Base-by-base conservation (phyloP, 2,329 filamentous ascomycete genomes). In the Arthrobotrys iridis region DNA sequence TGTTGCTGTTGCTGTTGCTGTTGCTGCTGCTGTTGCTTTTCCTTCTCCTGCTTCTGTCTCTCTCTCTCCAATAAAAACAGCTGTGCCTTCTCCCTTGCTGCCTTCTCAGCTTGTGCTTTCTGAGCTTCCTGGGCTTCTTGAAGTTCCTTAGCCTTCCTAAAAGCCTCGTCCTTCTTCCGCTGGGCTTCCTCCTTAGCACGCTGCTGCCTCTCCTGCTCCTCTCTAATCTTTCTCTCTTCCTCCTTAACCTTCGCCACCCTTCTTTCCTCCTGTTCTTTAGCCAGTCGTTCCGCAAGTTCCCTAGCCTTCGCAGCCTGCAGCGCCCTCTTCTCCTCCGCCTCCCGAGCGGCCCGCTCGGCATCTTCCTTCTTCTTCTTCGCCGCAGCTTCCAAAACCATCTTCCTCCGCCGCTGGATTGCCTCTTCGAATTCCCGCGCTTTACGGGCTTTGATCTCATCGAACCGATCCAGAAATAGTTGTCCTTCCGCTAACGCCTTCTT, bases 21-120 rank as follows among this genome's bases (percentile, higher is more conserved):
- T 22, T 66, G 41, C 18, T 63, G n/a, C 18, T 22, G 20, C 35
- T 58, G 30, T 6, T 40, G 46, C 15, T 64, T 50, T 18, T 41
- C 52, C 15, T 73, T 57, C n/a, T 73, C 60, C 7, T 18, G 48
- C 41, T 52, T 43, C 26, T 40, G 45, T 2, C 37, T 43, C 37
- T 74, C 45, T 18, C 28, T 46, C 35, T 68, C 68, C 28, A 50
- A 11, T 13, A 40, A 11, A 15, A 33, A 48, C 28, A 8, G 30
- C 18, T 40, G 41, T 3, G 45, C 45, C 18, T 64, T 48, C 24
- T 55, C 22, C 26, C 30, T 41, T 7, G 30, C 37, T 18, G 43
- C 59, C 26, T 22, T n/a, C 15, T 40, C 50, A 33, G 18, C 37
- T 24, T 52, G 43, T 13, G 45, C 45, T 26, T 33, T 28, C 8